phyloP scores from a whole-genome alignment of 306 rosid species.

The Lagenaria siceraria region DNA sequence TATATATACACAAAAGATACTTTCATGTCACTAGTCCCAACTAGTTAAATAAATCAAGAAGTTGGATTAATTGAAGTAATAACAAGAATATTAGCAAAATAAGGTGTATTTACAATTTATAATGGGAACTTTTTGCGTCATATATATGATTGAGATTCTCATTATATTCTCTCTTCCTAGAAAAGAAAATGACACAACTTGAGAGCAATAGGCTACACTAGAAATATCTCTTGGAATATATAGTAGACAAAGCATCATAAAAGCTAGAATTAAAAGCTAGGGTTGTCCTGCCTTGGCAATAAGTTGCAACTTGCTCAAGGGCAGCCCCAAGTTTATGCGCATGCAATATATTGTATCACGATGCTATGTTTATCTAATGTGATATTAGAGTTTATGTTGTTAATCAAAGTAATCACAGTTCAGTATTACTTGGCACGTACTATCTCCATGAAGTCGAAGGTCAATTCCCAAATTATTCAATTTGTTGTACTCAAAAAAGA shows the following conservation, averaged over 20 bases:
- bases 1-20: too few species aligned
- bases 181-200: not conserved
- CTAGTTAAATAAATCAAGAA: not conserved
- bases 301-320: not conserved
- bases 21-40: too few species aligned
- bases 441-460: too few species aligned
- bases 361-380: too few species aligned
- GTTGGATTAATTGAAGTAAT: not conserved
- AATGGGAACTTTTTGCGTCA: not conserved
- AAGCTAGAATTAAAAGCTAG: not conserved
- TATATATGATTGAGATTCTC: constrained; percentile 4
- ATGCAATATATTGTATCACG: not conserved
- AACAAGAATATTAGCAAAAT: not conserved
- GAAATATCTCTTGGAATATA: not conserved
- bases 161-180: not conserved
- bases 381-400: too few species aligned
- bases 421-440: too few species aligned
- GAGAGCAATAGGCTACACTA: not conserved
- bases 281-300: not conserved
- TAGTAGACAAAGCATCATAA: not conserved
- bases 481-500: too few species aligned
- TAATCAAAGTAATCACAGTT: too few species aligned
- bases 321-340: not conserved
- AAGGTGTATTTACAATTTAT: not conserved
- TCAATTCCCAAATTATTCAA: too few species aligned